These are phyloP conservation scores for Penstemon eatonii DNA, from an alignment of 257 asterid species.

Conservation along the genomic window DNA sequence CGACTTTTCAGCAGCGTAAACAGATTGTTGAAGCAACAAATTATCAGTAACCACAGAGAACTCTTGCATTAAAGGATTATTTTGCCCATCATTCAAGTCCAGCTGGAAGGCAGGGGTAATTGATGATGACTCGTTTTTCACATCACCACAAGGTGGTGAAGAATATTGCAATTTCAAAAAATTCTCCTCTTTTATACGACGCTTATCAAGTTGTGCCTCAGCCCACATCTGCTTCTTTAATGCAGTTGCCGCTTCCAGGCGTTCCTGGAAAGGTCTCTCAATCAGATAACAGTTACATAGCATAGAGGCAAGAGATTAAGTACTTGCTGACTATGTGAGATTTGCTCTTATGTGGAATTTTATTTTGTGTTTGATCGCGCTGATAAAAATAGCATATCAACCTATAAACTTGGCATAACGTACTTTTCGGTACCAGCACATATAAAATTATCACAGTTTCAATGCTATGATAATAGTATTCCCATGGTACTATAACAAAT, in stretches of 20 bases:
- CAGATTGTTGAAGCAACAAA: slow-evolving; percentile 56
- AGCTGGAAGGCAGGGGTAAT: slow-evolving; percentile 20
- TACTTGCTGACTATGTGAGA: too few relatives aligned
- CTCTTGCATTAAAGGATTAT: slow-evolving; percentile 44
- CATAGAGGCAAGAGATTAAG: slow-evolving; percentile 23
- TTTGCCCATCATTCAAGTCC: slow-evolving; percentile 29
- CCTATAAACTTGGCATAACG: too few relatives aligned
- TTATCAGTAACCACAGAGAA: slow-evolving; percentile 40
- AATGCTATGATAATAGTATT: too few relatives aligned
- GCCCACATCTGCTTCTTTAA: slow-evolving; percentile 97
- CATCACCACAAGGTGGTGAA: slow-evolving; percentile 30
- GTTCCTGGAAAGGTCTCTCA: slow-evolving; percentile 60
- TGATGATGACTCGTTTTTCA: slow-evolving; percentile 39
- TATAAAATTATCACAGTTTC: too few relatives aligned
- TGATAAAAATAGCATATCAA: too few relatives aligned
- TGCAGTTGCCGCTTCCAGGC: slow-evolving; percentile 92
- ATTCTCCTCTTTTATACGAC: slow-evolving; percentile 78
- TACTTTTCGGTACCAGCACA: too few relatives aligned
- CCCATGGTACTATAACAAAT: too few relatives aligned
- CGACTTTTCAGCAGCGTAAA: slow-evolving; percentile 67
- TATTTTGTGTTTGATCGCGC: too few relatives aligned
- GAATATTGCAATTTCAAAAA: slow-evolving; percentile 43
- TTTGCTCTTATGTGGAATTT: too few relatives aligned
- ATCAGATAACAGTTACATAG: slow-evolving; percentile 26
- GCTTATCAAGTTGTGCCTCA: slow-evolving; percentile 86